A percentile compares a stretch with the other conserved stretches of the same genome.
Conservation (phyloP, 2,329 filamentous ascomycete species). For the Xylariomycetidae sp. region DNA sequence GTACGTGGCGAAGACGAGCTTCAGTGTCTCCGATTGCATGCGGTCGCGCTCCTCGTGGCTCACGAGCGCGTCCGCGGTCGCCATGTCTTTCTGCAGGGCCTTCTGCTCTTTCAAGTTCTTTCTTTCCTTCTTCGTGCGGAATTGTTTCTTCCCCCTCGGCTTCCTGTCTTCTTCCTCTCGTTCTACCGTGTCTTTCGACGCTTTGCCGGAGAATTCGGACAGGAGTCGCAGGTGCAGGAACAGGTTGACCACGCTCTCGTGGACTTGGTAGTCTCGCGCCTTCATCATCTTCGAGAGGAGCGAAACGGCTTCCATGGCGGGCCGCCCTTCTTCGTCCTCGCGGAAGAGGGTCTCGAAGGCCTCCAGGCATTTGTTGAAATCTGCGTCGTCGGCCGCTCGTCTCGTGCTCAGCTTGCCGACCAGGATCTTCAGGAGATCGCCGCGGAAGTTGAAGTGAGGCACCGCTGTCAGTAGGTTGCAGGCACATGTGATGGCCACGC, state of each 20-base stretch:
- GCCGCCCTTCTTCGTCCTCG: constrained; percentile 83
- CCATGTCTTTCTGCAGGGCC: constrained; percentile 86
- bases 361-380: constrained; percentile 71
- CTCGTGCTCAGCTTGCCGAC: constrained; percentile 74
- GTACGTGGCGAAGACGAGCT: constrained; percentile 91
- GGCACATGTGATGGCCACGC: constrained; percentile 76
- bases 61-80: constrained; percentile 82
- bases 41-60: constrained; percentile 87
- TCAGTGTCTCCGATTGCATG: constrained; percentile 92
- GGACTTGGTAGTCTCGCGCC: constrained; percentile 70
- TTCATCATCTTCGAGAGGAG: constrained; percentile 95
- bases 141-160: constrained; percentile 70
- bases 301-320: constrained; percentile 79
- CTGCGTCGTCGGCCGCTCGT: constrained; percentile 62
- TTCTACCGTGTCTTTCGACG: constrained; percentile 71
- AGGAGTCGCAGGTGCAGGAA: constrained; percentile 86
- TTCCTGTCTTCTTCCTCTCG: constrained; percentile 45
- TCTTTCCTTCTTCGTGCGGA: constrained; percentile 80
- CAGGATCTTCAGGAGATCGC: constrained; percentile 79
- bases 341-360: constrained; percentile 76
- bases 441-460: constrained; percentile 95
- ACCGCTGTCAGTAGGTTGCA: constrained; percentile 76
- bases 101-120: constrained; percentile 81
- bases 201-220: constrained; percentile 80
- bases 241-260: constrained; percentile 82